A percentile compares a stretch with the other conserved stretches of the same genome.
Evolutionary conservation across 2,329 filamentous ascomycete species (phyloP).

Genomic region (Rutstroemia sp.): DNA sequence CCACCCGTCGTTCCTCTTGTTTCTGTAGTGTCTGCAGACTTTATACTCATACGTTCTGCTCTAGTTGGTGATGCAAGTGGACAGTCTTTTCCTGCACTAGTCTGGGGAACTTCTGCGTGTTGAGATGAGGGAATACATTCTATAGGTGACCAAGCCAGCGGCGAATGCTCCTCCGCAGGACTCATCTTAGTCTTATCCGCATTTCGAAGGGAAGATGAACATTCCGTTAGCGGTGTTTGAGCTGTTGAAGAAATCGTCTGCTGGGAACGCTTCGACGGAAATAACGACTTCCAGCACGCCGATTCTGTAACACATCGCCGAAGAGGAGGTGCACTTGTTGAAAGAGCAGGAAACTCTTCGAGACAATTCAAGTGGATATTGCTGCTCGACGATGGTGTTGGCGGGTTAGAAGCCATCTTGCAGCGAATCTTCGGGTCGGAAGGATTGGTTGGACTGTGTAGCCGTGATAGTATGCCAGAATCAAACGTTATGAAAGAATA

Average conservation of each 20-base stretch:
- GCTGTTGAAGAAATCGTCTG: too few species aligned
- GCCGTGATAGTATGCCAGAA: background rate
- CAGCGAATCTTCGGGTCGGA: background rate
- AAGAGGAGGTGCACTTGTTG: background rate
- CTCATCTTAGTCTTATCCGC: too few species aligned
- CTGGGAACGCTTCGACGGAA: background rate
- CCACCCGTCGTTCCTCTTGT: background rate
- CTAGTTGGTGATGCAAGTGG: background rate
- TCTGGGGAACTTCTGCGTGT: background rate
- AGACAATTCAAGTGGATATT: background rate
- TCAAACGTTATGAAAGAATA: background rate
- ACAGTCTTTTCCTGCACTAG: background rate
- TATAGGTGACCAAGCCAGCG: background rate
- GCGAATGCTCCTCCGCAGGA: too few species aligned
- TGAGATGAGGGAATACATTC: background rate
- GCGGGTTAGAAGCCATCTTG: background rate
- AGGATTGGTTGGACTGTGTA: background rate
- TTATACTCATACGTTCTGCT: constrained; percentile 1
- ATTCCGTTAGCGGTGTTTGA: too few species aligned
- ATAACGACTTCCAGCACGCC: background rate
- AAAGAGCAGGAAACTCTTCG: background rate
- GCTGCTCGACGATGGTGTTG: background rate
- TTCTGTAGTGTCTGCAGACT: background rate
- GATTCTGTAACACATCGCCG: background rate
- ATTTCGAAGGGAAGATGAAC: too few species aligned